Evolutionary conservation across 1,139 yeast genomes (phyloP), one percentile per base, ranked within the genome.

Genomic region (Candida anutae): DNA sequence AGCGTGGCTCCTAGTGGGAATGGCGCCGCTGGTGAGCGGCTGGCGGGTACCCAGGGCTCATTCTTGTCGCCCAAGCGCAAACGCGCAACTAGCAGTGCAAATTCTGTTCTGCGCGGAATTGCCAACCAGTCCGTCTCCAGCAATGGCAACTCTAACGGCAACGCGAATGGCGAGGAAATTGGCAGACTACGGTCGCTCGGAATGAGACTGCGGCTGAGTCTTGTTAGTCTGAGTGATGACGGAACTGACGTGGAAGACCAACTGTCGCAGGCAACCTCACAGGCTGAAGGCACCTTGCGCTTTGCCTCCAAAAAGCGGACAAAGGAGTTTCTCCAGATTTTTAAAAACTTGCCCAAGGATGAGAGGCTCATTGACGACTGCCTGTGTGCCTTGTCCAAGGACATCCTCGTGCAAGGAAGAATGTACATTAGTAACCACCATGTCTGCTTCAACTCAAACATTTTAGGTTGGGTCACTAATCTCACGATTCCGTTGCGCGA

Each of bases 391-490:
- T 58, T 75, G 18, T 73, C 77, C 3, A 74, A 74, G 39, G 90
- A 81, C 45, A 77, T 81, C 16, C 56, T 81, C 26, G 66, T 79
- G 8, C 93, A 81, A 40, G 93, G 93, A 5, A 65, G 77, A 39
- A 53, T 81, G 58, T 80, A 75, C 46, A 55, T 81, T 10, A 68
- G 79, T 30, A 76, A 74, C 34, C 62, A 62, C 29, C 70, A 69
- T 39, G 53, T 80, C 11, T 74, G 82, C 37, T 81, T 81, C 54
- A 78, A 77, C 38, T 76, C 87, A 0, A 80, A 79, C 40, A 76
- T 81, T 31, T 56, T 81, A 31, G 90, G 90, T 0, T 74, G 84
- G 73, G 78, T 76, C 1, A 80, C 87, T 5, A 73, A 75, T 36
- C 48, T 79, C 16, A 50, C 68, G n/a, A 71, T 81, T 5, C 82